Base-by-base conservation (phyloP, 306 rosid species). In the Calophaca sinica region DNA sequence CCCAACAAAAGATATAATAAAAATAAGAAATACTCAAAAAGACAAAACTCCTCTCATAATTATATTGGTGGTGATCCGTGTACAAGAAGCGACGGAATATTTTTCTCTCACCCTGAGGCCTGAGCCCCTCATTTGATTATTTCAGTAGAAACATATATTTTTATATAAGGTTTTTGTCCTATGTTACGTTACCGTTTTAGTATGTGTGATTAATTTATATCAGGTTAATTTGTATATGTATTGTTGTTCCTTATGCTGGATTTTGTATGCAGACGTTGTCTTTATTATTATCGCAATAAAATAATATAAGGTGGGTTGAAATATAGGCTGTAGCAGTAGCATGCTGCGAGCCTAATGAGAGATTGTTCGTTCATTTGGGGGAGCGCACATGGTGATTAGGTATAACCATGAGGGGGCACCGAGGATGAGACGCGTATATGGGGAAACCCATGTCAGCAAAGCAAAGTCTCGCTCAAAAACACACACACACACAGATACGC, bases 311-410 rank as follows among this genome's bases (percentile, higher is more conserved):
- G 44, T 15, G 68, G 14, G 13, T 57, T 62, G 54, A 75, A 59
- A 29, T 20, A 6, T 3, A 5, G 9, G 29, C 72, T 76, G 26
- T 20, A 20, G 26, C 26, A 20, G 75, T 35, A 45, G 63, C n/a
- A 15, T 36, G 41, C 5, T 3, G 65, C 5, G 26, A 70, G 66
- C 53, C 61, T 35, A 4, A 80, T 12, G 10, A 7, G 66, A 26
- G 57, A 33, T 33, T 41, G 45, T 41, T 41, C 76, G 85, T 79
- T 84, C 20, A 63, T 32, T 66, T 53, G 35, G 3, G 80, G 28
- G 31, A 12, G 28, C 31, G 84, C 91, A 90, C 93, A 84, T 90
- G 92, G 91, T 20, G 45, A 50, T 77, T 88, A 10, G 87, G 87
- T 79, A 51, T 13, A 14, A 14, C 83, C 82, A 84, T 70, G 74